Percentiles rank a stretch among this genome's conserved stretches.
Evolutionary conservation across 2,329 filamentous ascomycete species (phyloP).

Genomic region (Aspergillus pseudoviridinutans): DNA sequence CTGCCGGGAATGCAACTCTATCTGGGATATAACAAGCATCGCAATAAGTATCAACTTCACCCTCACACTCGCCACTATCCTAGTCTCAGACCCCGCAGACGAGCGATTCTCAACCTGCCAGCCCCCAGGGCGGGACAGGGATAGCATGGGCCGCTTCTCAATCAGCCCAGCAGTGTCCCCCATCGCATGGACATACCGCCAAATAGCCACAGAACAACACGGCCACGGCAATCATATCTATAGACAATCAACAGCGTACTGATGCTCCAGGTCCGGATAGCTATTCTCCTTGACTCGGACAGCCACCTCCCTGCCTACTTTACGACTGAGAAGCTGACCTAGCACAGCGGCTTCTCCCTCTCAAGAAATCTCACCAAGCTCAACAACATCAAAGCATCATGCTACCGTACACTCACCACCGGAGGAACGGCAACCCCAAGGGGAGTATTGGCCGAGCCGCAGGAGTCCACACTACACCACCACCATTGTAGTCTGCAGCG

Average conservation of each 20-base stretch:
- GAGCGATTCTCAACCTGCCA: not conserved
- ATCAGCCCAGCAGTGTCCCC: not conserved
- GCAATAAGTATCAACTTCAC: not conserved
- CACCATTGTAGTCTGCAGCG: too few species aligned
- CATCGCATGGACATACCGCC: not conserved
- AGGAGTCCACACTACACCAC: too few species aligned
- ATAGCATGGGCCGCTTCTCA: not conserved
- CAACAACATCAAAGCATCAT: not conserved
- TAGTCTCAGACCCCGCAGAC: not conserved
- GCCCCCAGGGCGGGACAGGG: not conserved
- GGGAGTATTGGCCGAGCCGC: too few species aligned
- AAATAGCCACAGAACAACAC: not conserved
- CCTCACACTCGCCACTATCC: not conserved
- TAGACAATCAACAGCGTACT: not conserved
- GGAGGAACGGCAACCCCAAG: too few species aligned
- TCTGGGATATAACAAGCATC: too few species aligned
- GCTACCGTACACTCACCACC: not conserved
- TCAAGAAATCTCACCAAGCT: not conserved
- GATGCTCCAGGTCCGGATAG: not conserved
- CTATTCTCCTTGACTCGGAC: not conserved
- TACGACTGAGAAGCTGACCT: too few species aligned
- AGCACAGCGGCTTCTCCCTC: not conserved
- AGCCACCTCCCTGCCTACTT: too few species aligned
- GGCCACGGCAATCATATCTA: not conserved
- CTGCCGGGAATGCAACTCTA: too few species aligned